Evolutionary conservation across 1,284 basidiomycete genomes (phyloP).

Genomic region (Marasmius tenuissimus): DNA sequence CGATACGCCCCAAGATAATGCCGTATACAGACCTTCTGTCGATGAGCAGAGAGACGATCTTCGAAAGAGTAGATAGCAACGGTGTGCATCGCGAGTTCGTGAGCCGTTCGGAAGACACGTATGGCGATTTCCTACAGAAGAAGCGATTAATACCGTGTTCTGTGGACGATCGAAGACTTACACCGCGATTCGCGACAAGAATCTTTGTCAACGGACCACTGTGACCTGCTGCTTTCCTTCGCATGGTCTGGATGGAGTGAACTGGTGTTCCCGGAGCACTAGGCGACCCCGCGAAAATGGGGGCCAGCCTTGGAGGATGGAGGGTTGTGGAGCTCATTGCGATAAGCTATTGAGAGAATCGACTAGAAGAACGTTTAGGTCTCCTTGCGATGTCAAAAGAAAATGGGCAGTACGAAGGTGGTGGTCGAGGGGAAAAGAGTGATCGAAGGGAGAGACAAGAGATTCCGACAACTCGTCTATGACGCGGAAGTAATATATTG

Average conservation of each 20-base stretch:
- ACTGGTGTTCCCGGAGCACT: slow-evolving; percentile 80
- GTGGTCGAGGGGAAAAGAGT: too few relatives aligned
- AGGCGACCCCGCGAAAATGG: slow-evolving; percentile 69
- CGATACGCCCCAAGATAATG: neutral
- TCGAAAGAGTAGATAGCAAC: slow-evolving; percentile 98
- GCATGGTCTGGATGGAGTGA: slow-evolving; percentile 87
- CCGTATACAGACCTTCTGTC: slow-evolving; percentile 78
- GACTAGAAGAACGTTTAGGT: neutral
- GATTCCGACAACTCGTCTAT: too few relatives aligned
- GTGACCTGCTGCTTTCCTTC: slow-evolving; percentile 90
- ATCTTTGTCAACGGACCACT: slow-evolving; percentile 91
- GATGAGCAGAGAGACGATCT: slow-evolving; percentile 95
- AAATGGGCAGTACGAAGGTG: too few relatives aligned
- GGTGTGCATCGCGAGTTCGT: slow-evolving; percentile 99
- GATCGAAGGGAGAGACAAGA: too few relatives aligned
- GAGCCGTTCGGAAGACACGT: slow-evolving; percentile 97
- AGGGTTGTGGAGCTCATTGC: slow-evolving; percentile 51
- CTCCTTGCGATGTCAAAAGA: neutral
- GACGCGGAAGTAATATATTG: too few relatives aligned
- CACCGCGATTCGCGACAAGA: slow-evolving; percentile 94
- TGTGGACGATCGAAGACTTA: slow-evolving; percentile 38
- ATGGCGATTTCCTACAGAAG: slow-evolving; percentile 95
- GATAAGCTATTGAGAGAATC: slow-evolving; percentile 15
- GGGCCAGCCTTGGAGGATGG: slow-evolving; percentile 71
- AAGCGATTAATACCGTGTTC: neutral